A percentile compares a stretch with the other conserved stretches of the same genome.
These are phyloP conservation scores for Strobilomyces confusus DNA, from an alignment of 768 basidiomycete species.

Conservation along the genomic window DNA sequence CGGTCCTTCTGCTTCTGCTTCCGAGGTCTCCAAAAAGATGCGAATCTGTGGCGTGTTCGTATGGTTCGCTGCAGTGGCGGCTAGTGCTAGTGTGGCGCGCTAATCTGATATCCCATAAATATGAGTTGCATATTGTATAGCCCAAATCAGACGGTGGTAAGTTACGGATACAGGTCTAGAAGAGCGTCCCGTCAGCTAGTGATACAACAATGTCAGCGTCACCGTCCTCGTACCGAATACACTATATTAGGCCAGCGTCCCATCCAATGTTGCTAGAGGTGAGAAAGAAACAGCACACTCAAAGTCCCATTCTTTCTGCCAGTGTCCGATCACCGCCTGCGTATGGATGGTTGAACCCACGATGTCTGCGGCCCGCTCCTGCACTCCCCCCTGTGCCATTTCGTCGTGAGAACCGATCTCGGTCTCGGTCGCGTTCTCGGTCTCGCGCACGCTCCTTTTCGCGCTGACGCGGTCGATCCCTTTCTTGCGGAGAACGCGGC, in stretches of 20 bases:
- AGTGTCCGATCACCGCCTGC: slow-evolving; percentile 67
- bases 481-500: slow-evolving; percentile 41
- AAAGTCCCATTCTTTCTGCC: slow-evolving; percentile 80
- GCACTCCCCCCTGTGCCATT: slow-evolving; percentile 43
- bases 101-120: slow-evolving; percentile 23
- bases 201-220: slow-evolving; percentile 20
- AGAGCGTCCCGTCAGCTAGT: slow-evolving; percentile 26
- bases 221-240: slow-evolving; percentile 36
- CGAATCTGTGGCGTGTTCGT: neutral
- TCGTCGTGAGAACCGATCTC: slow-evolving; percentile 38
- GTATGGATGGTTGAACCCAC: slow-evolving; percentile 34
- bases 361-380: slow-evolving; percentile 35
- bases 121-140: slow-evolving; percentile 20
- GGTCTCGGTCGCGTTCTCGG: slow-evolving; percentile 32
- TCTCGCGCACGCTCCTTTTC: slow-evolving; percentile 36
- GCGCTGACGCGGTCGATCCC: slow-evolving; percentile 37
- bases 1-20: neutral
- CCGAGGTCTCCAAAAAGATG: neutral
- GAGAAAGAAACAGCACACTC: slow-evolving; percentile 24
- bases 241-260: slow-evolving; percentile 26
- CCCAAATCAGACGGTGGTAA: slow-evolving; percentile 20
- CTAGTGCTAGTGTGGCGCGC: neutral
- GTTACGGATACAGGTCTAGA: slow-evolving; percentile 35
- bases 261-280: slow-evolving; percentile 17
- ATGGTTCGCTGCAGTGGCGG: neutral